phyloP scores from a whole-genome alignment of 2,329 filamentous ascomycete genomes.

The Phyllosticta capitalensis region DNA sequence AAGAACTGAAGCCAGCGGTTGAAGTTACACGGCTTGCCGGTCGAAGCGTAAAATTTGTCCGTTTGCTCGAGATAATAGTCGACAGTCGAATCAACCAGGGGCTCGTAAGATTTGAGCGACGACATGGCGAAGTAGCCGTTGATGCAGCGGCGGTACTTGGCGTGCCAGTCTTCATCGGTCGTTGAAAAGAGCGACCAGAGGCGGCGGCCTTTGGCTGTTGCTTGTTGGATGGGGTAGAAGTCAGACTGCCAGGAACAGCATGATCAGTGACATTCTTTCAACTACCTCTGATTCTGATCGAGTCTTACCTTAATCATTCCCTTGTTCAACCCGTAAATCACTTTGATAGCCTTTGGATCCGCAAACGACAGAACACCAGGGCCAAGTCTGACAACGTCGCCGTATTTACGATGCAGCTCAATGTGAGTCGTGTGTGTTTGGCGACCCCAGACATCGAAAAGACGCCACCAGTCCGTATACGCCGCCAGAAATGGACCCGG shows the following conservation, averaged over 20 bases:
- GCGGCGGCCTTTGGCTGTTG: slow-evolving; percentile 56
- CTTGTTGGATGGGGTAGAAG: slow-evolving; percentile 72
- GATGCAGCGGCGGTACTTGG: slow-evolving; percentile 63
- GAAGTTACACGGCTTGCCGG: slow-evolving; percentile 49
- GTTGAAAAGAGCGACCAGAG: slow-evolving; percentile 69
- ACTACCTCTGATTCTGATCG: neutral
- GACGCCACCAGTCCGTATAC: slow-evolving; percentile 64
- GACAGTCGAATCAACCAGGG: slow-evolving; percentile 67
- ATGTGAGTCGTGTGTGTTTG: slow-evolving; percentile 60
- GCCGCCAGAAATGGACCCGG: slow-evolving; percentile 63
- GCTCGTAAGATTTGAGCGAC: slow-evolving; percentile 67
- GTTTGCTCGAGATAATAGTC: slow-evolving; percentile 55
- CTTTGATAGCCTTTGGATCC: slow-evolving; percentile 61
- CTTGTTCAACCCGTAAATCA: slow-evolving; percentile 75
- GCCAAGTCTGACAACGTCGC: slow-evolving; percentile 64
- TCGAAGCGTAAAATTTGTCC: slow-evolving; percentile 32
- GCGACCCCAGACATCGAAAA: slow-evolving; percentile 56
- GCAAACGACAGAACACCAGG: slow-evolving; percentile 67
- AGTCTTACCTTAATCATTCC: slow-evolving; percentile 60
- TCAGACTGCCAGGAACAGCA: slow-evolving; percentile 47
- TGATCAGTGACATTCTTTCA: neutral
- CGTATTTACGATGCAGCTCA: slow-evolving; percentile 59
- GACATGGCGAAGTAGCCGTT: slow-evolving; percentile 72
- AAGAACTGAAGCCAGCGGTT: slow-evolving; percentile 69
- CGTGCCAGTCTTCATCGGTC: slow-evolving; percentile 64